These are phyloP conservation scores for Naumovozyma castellii DNA, from an alignment of 805 yeast species.

Conservation along the genomic window DNA sequence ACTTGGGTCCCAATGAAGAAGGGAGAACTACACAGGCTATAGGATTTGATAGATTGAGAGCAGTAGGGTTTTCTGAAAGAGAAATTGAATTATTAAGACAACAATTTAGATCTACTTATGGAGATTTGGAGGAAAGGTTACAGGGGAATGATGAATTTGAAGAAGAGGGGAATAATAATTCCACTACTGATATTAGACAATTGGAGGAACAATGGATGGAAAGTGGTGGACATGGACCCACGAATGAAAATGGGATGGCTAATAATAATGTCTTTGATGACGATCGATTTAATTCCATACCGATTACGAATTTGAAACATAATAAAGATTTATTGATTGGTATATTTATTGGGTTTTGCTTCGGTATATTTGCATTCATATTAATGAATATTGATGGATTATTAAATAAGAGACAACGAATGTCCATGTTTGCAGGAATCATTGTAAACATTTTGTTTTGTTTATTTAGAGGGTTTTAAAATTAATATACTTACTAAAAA, in stretches of 20 bases:
- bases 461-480: conserved; percentile 19
- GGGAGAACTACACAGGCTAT: conserved; percentile 44
- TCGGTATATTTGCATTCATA: conserved; percentile 65
- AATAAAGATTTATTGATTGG: conserved; percentile 66
- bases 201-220: conserved; percentile 87
- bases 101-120: conserved; percentile 67
- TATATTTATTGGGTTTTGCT: conserved; percentile 58
- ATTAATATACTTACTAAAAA: too few species aligned
- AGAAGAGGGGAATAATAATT: conserved; percentile 2
- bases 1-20: conserved; percentile 13
- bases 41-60: conserved; percentile 77
- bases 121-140: conserved; percentile 27
- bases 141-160: conserved; percentile 11
- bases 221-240: conserved; percentile 35
- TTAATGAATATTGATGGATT: conserved; percentile 50
- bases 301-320: conserved; percentile 34
- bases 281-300: conserved; percentile 34
- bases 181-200: conserved; percentile 41
- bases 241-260: conserved; percentile 32
- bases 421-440: conserved; percentile 66
- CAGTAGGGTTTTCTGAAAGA: conserved; percentile 73
- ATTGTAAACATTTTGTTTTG: conserved; percentile 62
- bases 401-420: conserved; percentile 52
- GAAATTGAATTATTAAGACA: conserved; percentile 64
- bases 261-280: conserved; percentile 47